Evolutionary conservation across 2,329 filamentous ascomycete genomes (phyloP), one percentile per base, ranked within the genome.

Genomic region (Triangularia verruculosa): DNA sequence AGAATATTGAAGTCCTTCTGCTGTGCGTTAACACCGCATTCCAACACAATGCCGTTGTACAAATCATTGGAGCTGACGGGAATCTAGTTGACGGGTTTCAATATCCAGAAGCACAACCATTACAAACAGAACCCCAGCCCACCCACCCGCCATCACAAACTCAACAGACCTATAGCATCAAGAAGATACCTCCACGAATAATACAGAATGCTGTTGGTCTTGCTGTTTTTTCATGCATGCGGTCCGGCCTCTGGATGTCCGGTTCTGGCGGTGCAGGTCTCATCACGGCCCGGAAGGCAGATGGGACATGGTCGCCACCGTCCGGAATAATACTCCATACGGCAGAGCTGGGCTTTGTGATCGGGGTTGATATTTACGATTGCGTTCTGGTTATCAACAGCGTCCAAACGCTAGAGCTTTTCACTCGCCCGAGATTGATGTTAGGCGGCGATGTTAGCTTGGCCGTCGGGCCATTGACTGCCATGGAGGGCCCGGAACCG

Each of bases 221-320:
- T 63, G 93, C 92, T 61, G 91, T 98, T 69, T 97, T 97, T 79
- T 97, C 93, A 0, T 96, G 92, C 28, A 96, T 97, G 92, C 89
- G 94, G 64, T 94, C 92, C 13, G 94, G 94, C 12, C 80, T 97
- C 30, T 97, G 93, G 91, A 83, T 96, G 70, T 94, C 91, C 54
- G 94, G 94, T 54, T 93, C 93, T 15, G 93, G 93, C 27, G 94
- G 94, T 43, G 94, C 92, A 63, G 94, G 94, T 58, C 85, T 98
- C 43, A 82, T 98, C 43, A 87, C 97, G 64, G 93, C 89, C 17
- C 86, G 92, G 69, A 90, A 91, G 72, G 89, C 90, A 24, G 93
- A 96, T 69, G 93, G 93, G 6, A 89, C 88, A 68, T 97, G 93
- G 93, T 95, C 92, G 67, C 91, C 93, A 8, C 94, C 94, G 0